Percentiles rank a stretch among this genome's conserved stretches.
phyloP scores from a whole-genome alignment of 345 rosid genomes.

The Citrus trifoliata region DNA sequence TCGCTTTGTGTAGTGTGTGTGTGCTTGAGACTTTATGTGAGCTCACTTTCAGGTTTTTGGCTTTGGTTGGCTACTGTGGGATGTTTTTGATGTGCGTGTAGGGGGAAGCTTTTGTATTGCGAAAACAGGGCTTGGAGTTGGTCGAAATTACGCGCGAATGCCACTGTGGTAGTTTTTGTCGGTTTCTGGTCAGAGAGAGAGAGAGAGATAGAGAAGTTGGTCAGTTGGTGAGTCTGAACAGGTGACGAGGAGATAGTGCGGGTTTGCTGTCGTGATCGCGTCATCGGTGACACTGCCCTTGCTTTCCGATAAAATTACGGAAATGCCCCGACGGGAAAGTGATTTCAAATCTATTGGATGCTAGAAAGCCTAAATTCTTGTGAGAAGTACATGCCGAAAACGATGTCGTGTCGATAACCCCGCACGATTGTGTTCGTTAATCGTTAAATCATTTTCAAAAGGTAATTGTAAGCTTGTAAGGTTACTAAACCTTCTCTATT shows the following conservation, averaged over 20 bases:
- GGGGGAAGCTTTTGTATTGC: not conserved
- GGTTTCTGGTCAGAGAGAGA: conserved; percentile 6
- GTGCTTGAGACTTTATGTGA: conserved; percentile 6
- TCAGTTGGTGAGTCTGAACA: conserved; percentile 13
- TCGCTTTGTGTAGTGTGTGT: not conserved
- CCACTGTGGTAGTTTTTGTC: conserved; percentile 31
- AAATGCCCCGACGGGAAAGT: conserved; percentile 9
- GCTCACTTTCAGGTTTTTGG: conserved; percentile 16
- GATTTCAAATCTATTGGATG: not conserved
- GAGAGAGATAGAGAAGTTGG: not conserved
- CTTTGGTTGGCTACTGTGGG: not conserved
- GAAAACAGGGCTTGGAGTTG: conserved; percentile 17
- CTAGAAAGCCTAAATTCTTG: not conserved
- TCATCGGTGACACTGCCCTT: conserved; percentile 26
- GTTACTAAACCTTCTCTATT: not conserved
- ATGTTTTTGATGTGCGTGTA: not conserved
- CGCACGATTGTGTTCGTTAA: not conserved
- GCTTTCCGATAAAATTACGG: conserved; percentile 20
- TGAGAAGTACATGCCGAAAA: not conserved
- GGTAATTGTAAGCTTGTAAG: not conserved
- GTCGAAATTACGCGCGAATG: conserved; percentile 23
- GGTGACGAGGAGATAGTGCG: conserved; percentile 32
- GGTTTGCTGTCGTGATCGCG: conserved; percentile 48
- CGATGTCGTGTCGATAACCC: not conserved
- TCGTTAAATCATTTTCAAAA: not conserved